phyloP scores from a whole-genome alignment of 108 stramenopile species.

The Cyclotella cryptica region DNA sequence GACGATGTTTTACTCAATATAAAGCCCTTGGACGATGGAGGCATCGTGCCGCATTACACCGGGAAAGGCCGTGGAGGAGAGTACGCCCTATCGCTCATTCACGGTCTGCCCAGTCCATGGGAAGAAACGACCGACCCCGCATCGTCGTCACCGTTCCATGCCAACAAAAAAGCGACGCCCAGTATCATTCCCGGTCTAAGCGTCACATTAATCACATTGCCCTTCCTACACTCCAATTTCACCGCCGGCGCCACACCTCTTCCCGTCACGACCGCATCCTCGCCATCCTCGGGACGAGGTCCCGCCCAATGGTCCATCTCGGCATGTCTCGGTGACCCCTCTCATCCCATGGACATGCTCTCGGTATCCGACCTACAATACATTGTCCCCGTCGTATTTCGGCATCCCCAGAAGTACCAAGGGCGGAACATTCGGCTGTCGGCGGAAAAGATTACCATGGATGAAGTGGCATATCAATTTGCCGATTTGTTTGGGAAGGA shows the following conservation, averaged over 20 bases:
- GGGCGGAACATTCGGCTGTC: conserved; percentile 51
- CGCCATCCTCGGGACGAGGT: conserved; percentile 7
- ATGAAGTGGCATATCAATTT: conserved; percentile 58
- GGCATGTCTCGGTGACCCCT: conserved; percentile 59
- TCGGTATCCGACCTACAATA: conserved; percentile 50
- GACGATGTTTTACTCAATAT: conserved; percentile 34
- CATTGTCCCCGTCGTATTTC: conserved; percentile 51
- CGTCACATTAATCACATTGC: conserved; percentile 57
- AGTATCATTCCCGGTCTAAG: conserved; percentile 44
- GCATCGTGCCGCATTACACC: conserved; percentile 66
- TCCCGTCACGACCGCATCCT: conserved; percentile 16
- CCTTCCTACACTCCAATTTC: conserved; percentile 69
- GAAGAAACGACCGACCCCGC: neutral
- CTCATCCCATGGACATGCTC: conserved; percentile 61
- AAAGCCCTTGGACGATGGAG: conserved; percentile 66
- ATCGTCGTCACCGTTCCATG: neutral
- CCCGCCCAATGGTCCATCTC: conserved; percentile 67
- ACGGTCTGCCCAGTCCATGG: conserved; percentile 33
- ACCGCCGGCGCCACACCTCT: conserved; percentile 58
- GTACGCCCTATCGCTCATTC: conserved; percentile 33
- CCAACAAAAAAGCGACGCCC: neutral
- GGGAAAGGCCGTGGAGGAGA: conserved; percentile 65
- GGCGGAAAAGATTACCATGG: conserved; percentile 59
- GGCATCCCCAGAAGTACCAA: conserved; percentile 33
- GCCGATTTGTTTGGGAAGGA: conserved; percentile 71